Conservation (phyloP, 1,139 yeast species). For the Hyphopichia fennica region DNA sequence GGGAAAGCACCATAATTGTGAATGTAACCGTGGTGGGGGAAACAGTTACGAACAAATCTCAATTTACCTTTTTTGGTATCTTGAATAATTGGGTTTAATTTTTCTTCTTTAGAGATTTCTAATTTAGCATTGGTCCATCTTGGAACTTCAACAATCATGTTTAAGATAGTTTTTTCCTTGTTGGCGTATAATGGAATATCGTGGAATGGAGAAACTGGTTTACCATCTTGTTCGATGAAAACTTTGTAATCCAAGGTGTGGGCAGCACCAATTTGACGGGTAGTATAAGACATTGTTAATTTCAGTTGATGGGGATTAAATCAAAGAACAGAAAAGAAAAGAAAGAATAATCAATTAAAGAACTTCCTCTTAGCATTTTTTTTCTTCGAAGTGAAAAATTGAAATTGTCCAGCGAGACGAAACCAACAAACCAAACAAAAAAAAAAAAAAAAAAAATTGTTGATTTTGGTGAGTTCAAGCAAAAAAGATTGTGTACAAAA, state of each 20-base stretch:
- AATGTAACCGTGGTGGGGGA: conserved; percentile 95
- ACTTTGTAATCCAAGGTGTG: conserved; percentile 90
- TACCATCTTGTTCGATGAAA: conserved; percentile 51
- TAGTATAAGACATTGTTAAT: conserved; percentile 59
- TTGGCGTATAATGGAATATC: conserved; percentile 81
- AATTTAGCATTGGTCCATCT: conserved; percentile 94
- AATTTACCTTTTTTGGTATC: conserved; percentile 90
- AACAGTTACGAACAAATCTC: conserved; percentile 84
- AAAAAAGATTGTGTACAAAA: too few relatives aligned
- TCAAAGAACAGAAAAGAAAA: background rate
- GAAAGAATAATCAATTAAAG: too few relatives aligned
- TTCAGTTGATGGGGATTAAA: background rate
- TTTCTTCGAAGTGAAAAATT: background rate
- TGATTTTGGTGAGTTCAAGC: background rate
- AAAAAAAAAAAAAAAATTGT: background rate
- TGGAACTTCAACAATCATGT: conserved; percentile 93
- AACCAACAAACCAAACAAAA: background rate
- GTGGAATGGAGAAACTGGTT: conserved; percentile 62
- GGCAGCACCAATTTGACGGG: conserved; percentile 89
- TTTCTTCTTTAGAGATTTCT: conserved; percentile 75
- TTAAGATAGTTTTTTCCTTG: conserved; percentile 61
- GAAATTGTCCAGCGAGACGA: background rate
- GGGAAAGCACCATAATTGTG: conserved; percentile 99
- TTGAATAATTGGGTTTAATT: conserved; percentile 87
- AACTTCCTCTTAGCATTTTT: too few relatives aligned